Evolutionary conservation across 495 filamentous ascomycete genomes (phyloP).

Genomic region (Penicillium robsamsonii): DNA sequence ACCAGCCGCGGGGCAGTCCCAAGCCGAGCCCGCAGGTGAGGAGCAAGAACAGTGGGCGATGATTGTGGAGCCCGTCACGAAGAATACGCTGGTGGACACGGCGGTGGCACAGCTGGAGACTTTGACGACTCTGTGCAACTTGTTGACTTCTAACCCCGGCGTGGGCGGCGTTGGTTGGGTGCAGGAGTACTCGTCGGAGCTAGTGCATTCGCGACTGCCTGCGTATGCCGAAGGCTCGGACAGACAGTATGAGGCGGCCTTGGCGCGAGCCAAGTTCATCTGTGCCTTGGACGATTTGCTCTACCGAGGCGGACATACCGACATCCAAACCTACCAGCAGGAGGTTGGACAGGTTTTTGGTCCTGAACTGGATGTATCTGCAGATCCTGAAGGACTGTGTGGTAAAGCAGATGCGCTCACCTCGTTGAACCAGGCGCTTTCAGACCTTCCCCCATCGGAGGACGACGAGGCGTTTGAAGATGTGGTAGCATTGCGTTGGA

Average conservation of each 20-base stretch:
- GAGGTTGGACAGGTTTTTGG: constrained; percentile 47
- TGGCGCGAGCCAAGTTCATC: constrained; percentile 54
- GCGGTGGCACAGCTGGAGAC: constrained; percentile 59
- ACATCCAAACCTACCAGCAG: constrained; percentile 49
- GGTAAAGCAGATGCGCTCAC: constrained; percentile 58
- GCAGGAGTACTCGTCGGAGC: constrained; percentile 51
- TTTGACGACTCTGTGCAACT: constrained; percentile 55
- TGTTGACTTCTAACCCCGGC: constrained; percentile 42
- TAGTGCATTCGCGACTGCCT: constrained; percentile 47
- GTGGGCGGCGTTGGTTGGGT: constrained; percentile 49
- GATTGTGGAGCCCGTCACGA: constrained; percentile 60
- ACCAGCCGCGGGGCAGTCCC: constrained; percentile 14
- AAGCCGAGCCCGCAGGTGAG: constrained; percentile 27
- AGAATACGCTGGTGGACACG: constrained; percentile 62
- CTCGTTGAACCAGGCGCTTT: constrained; percentile 48
- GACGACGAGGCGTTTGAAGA: constrained; percentile 28
- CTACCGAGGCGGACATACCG: constrained; percentile 49
- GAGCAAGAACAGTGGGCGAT: constrained; percentile 59
- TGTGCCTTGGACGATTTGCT: constrained; percentile 53
- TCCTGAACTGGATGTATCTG: constrained; percentile 38
- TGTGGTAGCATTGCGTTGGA: constrained; percentile 44
- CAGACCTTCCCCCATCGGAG: constrained; percentile 34
- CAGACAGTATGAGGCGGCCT: constrained; percentile 48
- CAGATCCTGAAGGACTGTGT: constrained; percentile 51
- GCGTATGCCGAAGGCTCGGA: constrained; percentile 44